Conservation (phyloP, 345 rosid species). For the Ricinus communis region DNA sequence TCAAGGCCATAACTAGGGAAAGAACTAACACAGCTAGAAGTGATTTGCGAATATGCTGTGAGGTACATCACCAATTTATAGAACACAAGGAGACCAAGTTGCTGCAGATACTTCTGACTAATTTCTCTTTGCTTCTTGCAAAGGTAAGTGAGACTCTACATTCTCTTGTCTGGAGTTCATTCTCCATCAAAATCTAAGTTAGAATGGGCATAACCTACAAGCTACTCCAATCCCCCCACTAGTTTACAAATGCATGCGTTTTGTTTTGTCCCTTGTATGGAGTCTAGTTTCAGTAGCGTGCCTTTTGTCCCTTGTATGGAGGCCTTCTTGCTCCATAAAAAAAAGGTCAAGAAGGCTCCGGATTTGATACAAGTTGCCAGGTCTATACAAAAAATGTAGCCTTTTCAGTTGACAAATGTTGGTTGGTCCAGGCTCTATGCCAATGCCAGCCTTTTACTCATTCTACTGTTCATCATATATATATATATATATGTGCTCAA, state of each 20-base stretch:
- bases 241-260: slow-evolving; percentile 5
- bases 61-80: slow-evolving; percentile 24
- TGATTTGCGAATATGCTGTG: background rate
- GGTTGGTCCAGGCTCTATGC: slow-evolving; percentile 17
- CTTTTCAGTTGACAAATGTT: no score
- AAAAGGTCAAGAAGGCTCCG: background rate
- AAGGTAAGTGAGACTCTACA: background rate
- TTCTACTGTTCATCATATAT: no score
- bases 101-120: slow-evolving; percentile 26
- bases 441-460: background rate
- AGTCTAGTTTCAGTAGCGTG: background rate
- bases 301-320: background rate
- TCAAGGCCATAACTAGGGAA: slow-evolving; percentile 26
- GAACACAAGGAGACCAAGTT: slow-evolving; percentile 28
- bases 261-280: background rate
- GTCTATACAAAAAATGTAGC: background rate
- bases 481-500: background rate
- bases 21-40: background rate
- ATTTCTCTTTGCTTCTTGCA: background rate
- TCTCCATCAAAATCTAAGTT: slow-evolving; percentile 3
- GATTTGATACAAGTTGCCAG: background rate
- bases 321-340: background rate
- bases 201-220: slow-evolving; percentile 22
- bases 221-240: background rate
- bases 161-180: background rate